Conservation (phyloP, 2,329 filamentous ascomycete species). For the Cladophialophora exuberans region DNA sequence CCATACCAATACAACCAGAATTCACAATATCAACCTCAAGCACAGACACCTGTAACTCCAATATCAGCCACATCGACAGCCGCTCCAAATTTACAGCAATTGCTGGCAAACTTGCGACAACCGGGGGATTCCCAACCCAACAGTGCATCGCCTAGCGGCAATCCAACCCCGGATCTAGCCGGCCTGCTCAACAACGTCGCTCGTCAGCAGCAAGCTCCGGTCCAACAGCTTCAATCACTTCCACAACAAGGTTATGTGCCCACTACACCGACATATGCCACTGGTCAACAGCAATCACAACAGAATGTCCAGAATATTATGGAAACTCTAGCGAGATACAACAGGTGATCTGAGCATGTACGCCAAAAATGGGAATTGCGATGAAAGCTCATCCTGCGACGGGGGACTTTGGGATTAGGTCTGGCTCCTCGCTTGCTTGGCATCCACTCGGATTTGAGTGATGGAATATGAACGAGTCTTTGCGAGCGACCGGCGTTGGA, state of each 20-base stretch:
- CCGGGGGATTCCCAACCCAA: slow-evolving; percentile 25
- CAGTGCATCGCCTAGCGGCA: slow-evolving; percentile 39
- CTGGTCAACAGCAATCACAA: slow-evolving; percentile 40
- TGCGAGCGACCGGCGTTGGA: too few species aligned
- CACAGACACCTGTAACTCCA: slow-evolving; percentile 20
- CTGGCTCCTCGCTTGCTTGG: too few species aligned
- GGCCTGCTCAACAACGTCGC: slow-evolving; percentile 45
- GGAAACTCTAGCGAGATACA: slow-evolving; percentile 52
- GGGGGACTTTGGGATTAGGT: too few species aligned
- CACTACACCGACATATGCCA: slow-evolving; percentile 18
- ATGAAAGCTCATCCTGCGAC: neutral
- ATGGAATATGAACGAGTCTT: too few species aligned
- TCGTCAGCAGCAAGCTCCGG: slow-evolving; percentile 37
- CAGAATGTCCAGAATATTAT: slow-evolving; percentile 53
- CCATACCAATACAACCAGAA: slow-evolving; percentile 27
- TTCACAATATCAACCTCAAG: slow-evolving; percentile 20
- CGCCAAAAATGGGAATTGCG: too few species aligned
- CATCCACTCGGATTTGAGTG: too few species aligned
- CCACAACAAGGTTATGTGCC: slow-evolving; percentile 28
- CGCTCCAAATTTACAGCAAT: slow-evolving; percentile 32
- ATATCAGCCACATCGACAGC: slow-evolving; percentile 15
- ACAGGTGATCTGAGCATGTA: slow-evolving; percentile 42
- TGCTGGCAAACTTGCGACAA: slow-evolving; percentile 33
- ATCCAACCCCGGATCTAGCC: slow-evolving; percentile 44
- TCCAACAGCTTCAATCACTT: slow-evolving; percentile 20